Evolutionary conservation across 78 protist species (phyloP).

Genomic region (Abeoforma whisleri): DNA sequence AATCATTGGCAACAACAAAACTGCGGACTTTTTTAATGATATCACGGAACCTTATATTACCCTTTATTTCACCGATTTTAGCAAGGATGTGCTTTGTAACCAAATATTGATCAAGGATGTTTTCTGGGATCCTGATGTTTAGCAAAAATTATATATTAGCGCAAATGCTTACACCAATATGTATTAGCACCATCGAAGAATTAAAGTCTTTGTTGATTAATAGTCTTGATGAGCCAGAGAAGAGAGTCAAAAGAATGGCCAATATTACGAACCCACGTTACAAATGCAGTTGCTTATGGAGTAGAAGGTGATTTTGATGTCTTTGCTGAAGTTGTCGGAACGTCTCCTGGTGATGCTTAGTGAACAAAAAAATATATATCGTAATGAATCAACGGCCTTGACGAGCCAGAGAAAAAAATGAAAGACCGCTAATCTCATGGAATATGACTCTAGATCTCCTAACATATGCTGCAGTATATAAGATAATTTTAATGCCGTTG

Average conservation of each 20-base stretch:
- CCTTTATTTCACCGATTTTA: constrained; percentile 1
- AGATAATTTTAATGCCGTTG: constrained; percentile 4
- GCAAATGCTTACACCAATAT: neutral
- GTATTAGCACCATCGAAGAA: constrained; percentile 9
- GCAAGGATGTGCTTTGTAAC: neutral
- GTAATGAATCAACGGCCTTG: constrained; percentile 7
- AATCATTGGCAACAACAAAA: neutral
- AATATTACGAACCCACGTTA: constrained; percentile 8
- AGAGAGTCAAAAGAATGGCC: neutral
- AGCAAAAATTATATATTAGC: neutral
- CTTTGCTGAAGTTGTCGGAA: constrained; percentile 25
- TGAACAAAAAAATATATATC: neutral
- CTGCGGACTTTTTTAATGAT: constrained; percentile 16
- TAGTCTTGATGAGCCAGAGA: constrained; percentile 18
- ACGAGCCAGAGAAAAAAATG: constrained; percentile 5
- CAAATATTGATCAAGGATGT: neutral
- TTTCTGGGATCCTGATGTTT: constrained; percentile 7
- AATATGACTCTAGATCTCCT: neutral
- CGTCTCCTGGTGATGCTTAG: neutral
- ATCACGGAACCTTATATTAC: constrained; percentile 6
- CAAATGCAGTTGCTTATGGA: constrained; percentile 20
- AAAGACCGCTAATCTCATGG: neutral
- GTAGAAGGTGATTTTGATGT: constrained; percentile 1
- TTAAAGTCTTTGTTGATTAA: neutral
- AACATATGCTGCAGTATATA: neutral